These are phyloP conservation scores for Cylindrodendrum hubeiense DNA, from an alignment of 2,329 filamentous ascomycete genomes.

Conservation along the genomic window DNA sequence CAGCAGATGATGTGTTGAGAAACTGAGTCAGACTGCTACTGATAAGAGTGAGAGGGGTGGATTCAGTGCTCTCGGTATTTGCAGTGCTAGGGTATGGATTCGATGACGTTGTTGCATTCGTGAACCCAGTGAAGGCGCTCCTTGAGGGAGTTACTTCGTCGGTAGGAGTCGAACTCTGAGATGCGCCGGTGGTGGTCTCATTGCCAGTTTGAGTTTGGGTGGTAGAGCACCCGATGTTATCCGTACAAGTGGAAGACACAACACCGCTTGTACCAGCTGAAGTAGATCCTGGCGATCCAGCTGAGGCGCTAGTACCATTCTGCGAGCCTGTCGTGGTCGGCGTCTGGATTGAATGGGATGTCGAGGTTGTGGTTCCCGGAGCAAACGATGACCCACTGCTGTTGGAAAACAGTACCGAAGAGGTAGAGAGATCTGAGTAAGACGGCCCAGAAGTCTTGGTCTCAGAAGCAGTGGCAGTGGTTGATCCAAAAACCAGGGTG, in stretches of 20 bases:
- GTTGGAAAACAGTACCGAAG: background rate
- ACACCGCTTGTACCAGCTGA: background rate
- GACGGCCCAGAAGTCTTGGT: background rate
- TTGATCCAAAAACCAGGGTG: background rate
- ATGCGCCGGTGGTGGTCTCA: conserved; percentile 20
- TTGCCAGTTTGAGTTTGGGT: background rate
- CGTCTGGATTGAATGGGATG: background rate
- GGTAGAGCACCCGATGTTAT: background rate
- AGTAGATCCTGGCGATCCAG: background rate
- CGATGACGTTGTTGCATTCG: background rate
- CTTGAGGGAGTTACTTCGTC: conserved; percentile 21
- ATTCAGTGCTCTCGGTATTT: background rate
- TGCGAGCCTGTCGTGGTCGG: background rate
- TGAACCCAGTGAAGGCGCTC: conserved; percentile 17
- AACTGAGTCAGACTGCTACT: conserved; percentile 18
- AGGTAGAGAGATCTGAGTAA: background rate
- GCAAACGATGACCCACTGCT: background rate
- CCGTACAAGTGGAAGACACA: background rate
- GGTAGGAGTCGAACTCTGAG: conserved; percentile 24
- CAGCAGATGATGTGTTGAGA: conserved; percentile 11
- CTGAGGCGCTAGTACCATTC: conserved; percentile 11
- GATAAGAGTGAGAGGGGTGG: background rate
- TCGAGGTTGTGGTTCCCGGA: background rate
- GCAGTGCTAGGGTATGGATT: conserved; percentile 3
- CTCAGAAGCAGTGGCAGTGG: background rate